A percentile compares a stretch with the other conserved stretches of the same genome.
Conservation (phyloP, 2,329 filamentous ascomycete species). For the Stagonosporopsis vannaccii region DNA sequence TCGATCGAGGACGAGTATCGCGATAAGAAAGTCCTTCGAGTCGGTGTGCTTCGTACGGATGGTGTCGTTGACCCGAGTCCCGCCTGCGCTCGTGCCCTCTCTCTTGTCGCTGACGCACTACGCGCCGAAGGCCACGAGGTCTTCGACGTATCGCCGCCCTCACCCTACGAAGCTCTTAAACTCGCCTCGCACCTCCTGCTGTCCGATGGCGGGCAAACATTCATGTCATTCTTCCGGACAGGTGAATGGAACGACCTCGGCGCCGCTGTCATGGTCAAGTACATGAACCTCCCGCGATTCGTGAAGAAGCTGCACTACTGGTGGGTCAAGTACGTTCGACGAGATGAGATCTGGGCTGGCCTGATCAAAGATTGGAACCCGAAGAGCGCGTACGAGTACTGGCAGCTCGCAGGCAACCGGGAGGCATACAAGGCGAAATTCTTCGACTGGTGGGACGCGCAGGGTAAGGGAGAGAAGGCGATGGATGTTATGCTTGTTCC, state of each 20-base stretch:
- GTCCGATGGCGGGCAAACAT: slow-evolving; percentile 82
- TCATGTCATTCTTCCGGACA: slow-evolving; percentile 75
- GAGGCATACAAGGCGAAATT: slow-evolving; percentile 80
- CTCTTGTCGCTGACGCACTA: slow-evolving; percentile 74
- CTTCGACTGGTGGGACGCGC: slow-evolving; percentile 81
- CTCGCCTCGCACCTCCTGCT: slow-evolving; percentile 83
- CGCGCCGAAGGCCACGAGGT: slow-evolving; percentile 77
- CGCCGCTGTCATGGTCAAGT: slow-evolving; percentile 74
- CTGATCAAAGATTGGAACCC: slow-evolving; percentile 75
- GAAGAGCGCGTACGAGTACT: slow-evolving; percentile 80
- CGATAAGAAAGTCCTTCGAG: slow-evolving; percentile 68
- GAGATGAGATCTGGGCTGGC: slow-evolving; percentile 79
- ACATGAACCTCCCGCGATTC: slow-evolving; percentile 75
- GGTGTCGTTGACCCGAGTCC: slow-evolving; percentile 86
- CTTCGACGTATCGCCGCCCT: slow-evolving; percentile 68
- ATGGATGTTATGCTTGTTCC: slow-evolving; percentile 82
- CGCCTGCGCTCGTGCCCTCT: slow-evolving; percentile 79
- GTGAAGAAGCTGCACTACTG: slow-evolving; percentile 87
- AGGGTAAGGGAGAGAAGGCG: slow-evolving; percentile 39
- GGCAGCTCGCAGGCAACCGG: slow-evolving; percentile 78
- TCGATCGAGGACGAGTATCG: slow-evolving; percentile 66
- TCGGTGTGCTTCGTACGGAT: slow-evolving; percentile 81
- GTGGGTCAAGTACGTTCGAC: slow-evolving; percentile 83
- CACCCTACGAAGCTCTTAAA: slow-evolving; percentile 75
- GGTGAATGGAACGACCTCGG: slow-evolving; percentile 84